Evolutionary conservation across 1,139 yeast genomes (phyloP).

Genomic region (Debaryomyces robertsiae): DNA sequence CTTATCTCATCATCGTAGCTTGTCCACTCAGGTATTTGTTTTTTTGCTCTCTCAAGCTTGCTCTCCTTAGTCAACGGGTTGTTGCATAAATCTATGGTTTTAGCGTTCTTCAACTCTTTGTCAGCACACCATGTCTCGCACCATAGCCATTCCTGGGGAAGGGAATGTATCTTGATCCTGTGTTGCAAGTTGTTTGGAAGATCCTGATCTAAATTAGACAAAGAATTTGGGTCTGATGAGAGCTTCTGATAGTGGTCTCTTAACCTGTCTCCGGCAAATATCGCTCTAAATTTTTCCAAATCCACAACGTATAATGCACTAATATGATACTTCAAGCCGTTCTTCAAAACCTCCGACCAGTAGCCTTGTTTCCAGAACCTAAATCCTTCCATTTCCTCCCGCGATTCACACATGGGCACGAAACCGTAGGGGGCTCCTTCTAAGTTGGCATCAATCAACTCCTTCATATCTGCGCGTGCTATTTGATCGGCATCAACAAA

Average conservation of each 20-base stretch:
- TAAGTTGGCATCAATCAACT: slow-evolving; percentile 64
- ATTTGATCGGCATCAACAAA: slow-evolving; percentile 88
- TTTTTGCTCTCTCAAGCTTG: slow-evolving; percentile 69
- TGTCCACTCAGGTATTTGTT: slow-evolving; percentile 80
- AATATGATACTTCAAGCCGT: slow-evolving; percentile 70
- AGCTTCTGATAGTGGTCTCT: slow-evolving; percentile 86
- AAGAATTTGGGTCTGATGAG: slow-evolving; percentile 75
- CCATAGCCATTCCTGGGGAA: slow-evolving; percentile 89
- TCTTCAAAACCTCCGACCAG: slow-evolving; percentile 70
- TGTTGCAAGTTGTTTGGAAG: slow-evolving; percentile 83
- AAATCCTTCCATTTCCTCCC: slow-evolving; percentile 79
- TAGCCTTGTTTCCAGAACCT: slow-evolving; percentile 94
- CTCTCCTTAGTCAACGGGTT: slow-evolving; percentile 81
- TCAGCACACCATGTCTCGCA: slow-evolving; percentile 94
- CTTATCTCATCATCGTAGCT: slow-evolving; percentile 57
- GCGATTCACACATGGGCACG: slow-evolving; percentile 85
- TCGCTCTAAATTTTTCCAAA: slow-evolving; percentile 60
- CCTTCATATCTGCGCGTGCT: slow-evolving; percentile 71
- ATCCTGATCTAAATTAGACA: slow-evolving; percentile 88
- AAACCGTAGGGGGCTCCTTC: slow-evolving; percentile 83
- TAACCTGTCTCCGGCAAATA: slow-evolving; percentile 75
- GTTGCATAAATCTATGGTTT: slow-evolving; percentile 80
- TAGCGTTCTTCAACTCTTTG: slow-evolving; percentile 59
- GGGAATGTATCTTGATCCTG: slow-evolving; percentile 64
- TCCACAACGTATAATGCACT: slow-evolving; percentile 87